Evolutionary conservation across 2,329 filamentous ascomycete species (phyloP), one percentile per base, ranked within the genome.

Genomic region (Coniochaeta ligniaria): DNA sequence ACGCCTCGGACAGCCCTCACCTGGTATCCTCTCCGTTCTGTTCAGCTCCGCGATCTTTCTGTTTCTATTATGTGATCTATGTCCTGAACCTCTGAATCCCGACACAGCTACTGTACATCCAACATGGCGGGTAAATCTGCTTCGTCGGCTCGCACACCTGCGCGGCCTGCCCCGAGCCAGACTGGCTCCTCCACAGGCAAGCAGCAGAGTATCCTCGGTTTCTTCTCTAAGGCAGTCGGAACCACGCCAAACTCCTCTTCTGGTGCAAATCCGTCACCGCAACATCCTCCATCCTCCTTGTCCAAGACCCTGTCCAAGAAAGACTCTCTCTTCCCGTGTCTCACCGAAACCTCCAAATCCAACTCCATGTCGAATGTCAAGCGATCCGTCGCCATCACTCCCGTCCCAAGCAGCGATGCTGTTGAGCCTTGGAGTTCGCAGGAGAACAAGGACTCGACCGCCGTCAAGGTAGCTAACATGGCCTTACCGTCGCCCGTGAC

Each of bases 351-450:
- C 22, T 77, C 74, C n/a, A 80, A 80, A 57, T 75, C 75, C 63
- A 80, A 79, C 60, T 71, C 75, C 1, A 72, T 73, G 70, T 67
- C 76, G 64, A 66, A 71, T 64, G 64, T 72, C 66, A 67, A 78
- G 68, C 67, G 75, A 68, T 62, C 75, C 68, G 61, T 76, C 41
- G 80, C 79, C 61, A 76, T 88, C 61, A 93, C 91, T 0, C 91
- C 92, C 5, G 83, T 89, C 6, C 89, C 92, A 6, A 96, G 91
- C 73, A 96, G 92, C 74, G 91, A 96, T 74, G 83, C 82, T 38
- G 72, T 85, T 28, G 85, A 88, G 59, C 86, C 86, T 24, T 80
- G 82, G 0, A 89, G 86, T 72, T 89, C 88, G 0, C 86, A 90
- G 64, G 85, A 89, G 66, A 87, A 89, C 63, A 79, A 84, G 60